Base-by-base conservation (phyloP, 1,139 yeast genomes). In the Debaryomyces udenii region DNA sequence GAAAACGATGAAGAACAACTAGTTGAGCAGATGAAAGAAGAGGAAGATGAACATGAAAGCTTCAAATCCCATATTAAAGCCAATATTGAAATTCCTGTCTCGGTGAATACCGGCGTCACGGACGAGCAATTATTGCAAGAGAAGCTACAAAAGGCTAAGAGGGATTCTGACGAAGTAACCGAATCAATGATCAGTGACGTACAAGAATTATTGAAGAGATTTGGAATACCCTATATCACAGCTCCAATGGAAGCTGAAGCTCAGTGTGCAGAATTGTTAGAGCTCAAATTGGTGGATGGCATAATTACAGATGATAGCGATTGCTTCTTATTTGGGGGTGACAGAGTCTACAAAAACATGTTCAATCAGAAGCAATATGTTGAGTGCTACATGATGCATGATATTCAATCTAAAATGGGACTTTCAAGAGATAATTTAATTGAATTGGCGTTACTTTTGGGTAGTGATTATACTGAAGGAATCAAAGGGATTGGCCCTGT, bases 191-290 rank as follows among this genome's bases (percentile, higher is more conserved):
- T 93, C 16, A 73, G 75, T 34, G 98, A 93, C 57, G 94, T 95
- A 9, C 97, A 93, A 61, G 96, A 89, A 46, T 68, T 94, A 30
- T 68, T 94, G 4, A 78, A 84, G 27, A 62, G 94, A 42, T 94
- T 94, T 68, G 99, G 99, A 1, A 86, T 93, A 9, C 99, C 99
- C 0, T 93, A 80, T 52, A 78, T 93, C 6, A 88, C 96, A 0
- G 97, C 98, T 0, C 98, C 98, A 0, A 89, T 88, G 89, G 99
- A 93, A 63, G 99, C 99, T 1, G 99, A 93, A 66, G 97, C 98
- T 0, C 99, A 93, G 56, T 93, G 99, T 64, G 97, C 96, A 0
- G 88, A 83, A 50, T 65, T 93, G 9, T 63, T 80, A 37, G 62
- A 64, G 18, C 61, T 89, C 13, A 79, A 78, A 0, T 70, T 93